These are phyloP conservation scores for Leccinum disarticulatum DNA, from an alignment of 768 basidiomycete genomes.

Conservation along the genomic window DNA sequence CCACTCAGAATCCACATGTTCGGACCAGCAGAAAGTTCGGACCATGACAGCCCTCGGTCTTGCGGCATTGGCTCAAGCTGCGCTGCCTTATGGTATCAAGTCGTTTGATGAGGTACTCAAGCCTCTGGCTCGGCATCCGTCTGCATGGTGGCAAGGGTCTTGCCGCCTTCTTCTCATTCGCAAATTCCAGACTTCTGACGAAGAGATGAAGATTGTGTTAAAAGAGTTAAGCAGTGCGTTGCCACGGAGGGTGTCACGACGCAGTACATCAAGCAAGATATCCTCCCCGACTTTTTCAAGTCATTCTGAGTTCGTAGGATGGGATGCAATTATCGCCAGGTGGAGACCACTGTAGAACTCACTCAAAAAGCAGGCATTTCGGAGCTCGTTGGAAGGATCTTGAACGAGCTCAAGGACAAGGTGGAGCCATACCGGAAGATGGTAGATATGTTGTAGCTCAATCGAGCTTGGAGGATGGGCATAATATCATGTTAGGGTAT, in stretches of 20 bases:
- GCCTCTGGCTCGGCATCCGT: constrained; percentile 76
- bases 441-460: too few relatives aligned
- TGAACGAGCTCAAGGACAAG: constrained; percentile 58
- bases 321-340: constrained; percentile 97
- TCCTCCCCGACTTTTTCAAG: constrained; percentile 98
- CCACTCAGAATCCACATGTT: too few relatives aligned
- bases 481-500: too few relatives aligned
- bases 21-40: constrained; percentile 78
- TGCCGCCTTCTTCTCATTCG: constrained; percentile 87
- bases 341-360: constrained; percentile 97
- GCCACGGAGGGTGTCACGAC: constrained; percentile 98
- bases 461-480: too few relatives aligned
- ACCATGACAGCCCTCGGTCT: constrained; percentile 78
- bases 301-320: constrained; percentile 98
- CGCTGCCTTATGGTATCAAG: constrained; percentile 98
- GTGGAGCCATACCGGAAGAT: constrained; percentile 92
- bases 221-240: constrained; percentile 98
- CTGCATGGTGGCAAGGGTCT: constrained; percentile 77
- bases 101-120: constrained; percentile 95
- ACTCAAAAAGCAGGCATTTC: constrained; percentile 96
- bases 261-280: constrained; percentile 94
- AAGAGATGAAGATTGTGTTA: constrained; percentile 99
- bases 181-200: constrained; percentile 98
- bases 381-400: constrained; percentile 87
- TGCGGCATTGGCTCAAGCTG: constrained; percentile 94